Percentiles rank a stretch among this genome's conserved stretches.
These are phyloP conservation scores for Calonectria multiphialidica DNA, from an alignment of 2,329 filamentous ascomycete genomes.

Conservation along the genomic window DNA sequence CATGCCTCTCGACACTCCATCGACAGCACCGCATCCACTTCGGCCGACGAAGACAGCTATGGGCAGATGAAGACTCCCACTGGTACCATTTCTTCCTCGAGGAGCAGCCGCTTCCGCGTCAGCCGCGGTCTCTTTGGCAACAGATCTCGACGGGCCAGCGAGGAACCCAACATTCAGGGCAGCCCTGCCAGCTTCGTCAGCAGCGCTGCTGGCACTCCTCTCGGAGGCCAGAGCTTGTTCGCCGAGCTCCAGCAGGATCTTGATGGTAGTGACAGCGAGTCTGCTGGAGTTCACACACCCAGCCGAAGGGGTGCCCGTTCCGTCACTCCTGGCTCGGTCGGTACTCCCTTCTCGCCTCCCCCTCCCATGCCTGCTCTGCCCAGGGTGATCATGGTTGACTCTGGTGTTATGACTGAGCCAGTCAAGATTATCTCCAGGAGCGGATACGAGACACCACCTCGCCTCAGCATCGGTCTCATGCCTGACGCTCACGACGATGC, in stretches of 20 bases:
- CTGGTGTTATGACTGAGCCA: constrained; percentile 71
- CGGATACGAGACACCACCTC: constrained; percentile 21
- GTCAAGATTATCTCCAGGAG: constrained; percentile 52
- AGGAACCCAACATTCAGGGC: constrained; percentile 68
- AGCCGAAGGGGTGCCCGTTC: constrained; percentile 62
- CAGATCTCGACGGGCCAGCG: constrained; percentile 70
- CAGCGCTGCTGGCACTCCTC: constrained; percentile 63
- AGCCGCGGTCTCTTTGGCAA: constrained; percentile 69
- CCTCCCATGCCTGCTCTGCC: constrained; percentile 64
- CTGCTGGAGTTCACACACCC: constrained; percentile 68
- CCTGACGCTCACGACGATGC: constrained; percentile 33
- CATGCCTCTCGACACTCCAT: constrained; percentile 75
- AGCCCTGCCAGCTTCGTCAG: constrained; percentile 70
- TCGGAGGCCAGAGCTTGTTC: constrained; percentile 82
- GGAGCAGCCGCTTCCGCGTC: constrained; percentile 76
- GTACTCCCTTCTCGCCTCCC: constrained; percentile 58
- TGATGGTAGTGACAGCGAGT: constrained; percentile 80
- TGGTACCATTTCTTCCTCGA: constrained; percentile 70
- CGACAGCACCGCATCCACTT: constrained; percentile 90
- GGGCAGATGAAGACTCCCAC: constrained; percentile 71
- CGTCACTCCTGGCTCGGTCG: constrained; percentile 61
- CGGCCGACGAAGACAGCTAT: constrained; percentile 77
- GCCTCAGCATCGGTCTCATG: constrained; percentile 22
- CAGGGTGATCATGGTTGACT: constrained; percentile 69
- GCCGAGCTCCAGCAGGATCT: constrained; percentile 86